Conservation (phyloP, 2,329 filamentous ascomycete genomes). For the Alternaria consortialis region DNA sequence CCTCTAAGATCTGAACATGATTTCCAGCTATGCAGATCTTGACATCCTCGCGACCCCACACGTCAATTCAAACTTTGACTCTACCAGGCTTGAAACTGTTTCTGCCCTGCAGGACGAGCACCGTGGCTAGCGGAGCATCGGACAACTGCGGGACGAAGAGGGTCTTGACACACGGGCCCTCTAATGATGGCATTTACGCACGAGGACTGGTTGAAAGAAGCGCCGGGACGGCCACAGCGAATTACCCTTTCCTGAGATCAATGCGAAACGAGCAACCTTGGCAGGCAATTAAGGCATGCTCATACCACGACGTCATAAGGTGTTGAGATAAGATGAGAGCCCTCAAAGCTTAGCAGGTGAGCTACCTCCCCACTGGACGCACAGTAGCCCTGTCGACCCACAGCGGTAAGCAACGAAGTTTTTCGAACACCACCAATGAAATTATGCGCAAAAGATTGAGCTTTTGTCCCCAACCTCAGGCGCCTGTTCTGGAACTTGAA, state of each 20-base stretch:
- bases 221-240: background rate
- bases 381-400: background rate
- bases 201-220: background rate
- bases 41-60: conserved; percentile 22
- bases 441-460: background rate
- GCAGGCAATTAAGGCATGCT: background rate
- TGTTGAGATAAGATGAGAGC: background rate
- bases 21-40: background rate
- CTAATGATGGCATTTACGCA: background rate
- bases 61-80: conserved; percentile 15
- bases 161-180: background rate
- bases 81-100: conserved; percentile 2
- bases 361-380: background rate
- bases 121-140: conserved; percentile 5
- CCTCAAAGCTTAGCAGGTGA: conserved; percentile 1
- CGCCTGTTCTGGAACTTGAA: background rate
- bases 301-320: background rate
- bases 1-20: conserved; percentile 2
- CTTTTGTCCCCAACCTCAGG: background rate
- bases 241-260: background rate
- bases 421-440: conserved; percentile 1
- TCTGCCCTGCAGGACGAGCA: background rate
- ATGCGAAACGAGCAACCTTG: background rate
- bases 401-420: background rate
- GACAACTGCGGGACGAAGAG: conserved; percentile 5